Evolutionary conservation across 1,284 basidiomycete species (phyloP), one percentile per base, ranked within the genome.

Genomic region (Heliocybe sulcata): DNA sequence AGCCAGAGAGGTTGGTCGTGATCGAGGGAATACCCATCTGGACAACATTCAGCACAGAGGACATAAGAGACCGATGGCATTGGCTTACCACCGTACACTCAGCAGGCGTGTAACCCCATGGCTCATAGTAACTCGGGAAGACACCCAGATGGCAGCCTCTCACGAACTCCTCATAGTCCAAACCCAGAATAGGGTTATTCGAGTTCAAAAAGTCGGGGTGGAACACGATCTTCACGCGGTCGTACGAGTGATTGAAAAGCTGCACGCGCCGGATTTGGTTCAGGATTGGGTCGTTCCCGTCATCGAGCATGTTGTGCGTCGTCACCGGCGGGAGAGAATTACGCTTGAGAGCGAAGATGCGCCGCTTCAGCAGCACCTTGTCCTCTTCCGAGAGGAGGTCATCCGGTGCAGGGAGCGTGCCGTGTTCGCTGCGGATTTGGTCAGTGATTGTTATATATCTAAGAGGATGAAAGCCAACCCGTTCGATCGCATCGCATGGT

Each of bases 141-240:
- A 98, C 95, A 58, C 96, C 96, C 57, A 99, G 74, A 76, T 98
- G 96, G 69, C 96, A 98, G 2, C 96, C 96, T 61, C 96, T 80
- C 14, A 98, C 96, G 67, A 99, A 99, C 74, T 99, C 96, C 71
- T 99, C 96, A 68, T 99, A 99, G 70, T 99, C 96, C 59, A 99
- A 79, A 1, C 94, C 94, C 22, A 99, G 75, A 56, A 98, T 97
- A 0, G 96, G 96, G 74, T 98, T 98, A 75, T 95, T 98, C 57
- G 92, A 87, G 73, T 96, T 98, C 67, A 99, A 72, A 75, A 99
- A 99, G 70, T 99, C 96, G 3, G 96, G 96, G 72, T 99, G 96
- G 83, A 99, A 99, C 55, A 99, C 83, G 67, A 98, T 82, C 77
- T 98, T 98, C 71, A 98, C 95, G 54, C 91, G 81, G 66, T 99